These are phyloP conservation scores for Alternaria panax DNA, from an alignment of 2,329 filamentous ascomycete species.

Conservation along the genomic window DNA sequence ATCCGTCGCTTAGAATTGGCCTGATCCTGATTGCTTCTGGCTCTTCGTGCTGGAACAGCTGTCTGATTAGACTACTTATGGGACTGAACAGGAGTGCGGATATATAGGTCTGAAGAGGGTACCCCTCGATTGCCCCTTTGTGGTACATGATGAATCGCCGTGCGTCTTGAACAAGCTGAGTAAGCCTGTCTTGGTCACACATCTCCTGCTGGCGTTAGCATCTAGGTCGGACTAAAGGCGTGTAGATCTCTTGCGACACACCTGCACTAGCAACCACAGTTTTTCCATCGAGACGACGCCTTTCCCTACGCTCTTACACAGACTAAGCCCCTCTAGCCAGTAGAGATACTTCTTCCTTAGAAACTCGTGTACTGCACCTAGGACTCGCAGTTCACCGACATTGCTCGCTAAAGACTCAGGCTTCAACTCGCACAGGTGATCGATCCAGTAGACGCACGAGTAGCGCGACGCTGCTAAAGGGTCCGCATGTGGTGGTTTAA, in stretches of 20 bases:
- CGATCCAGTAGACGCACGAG: neutral
- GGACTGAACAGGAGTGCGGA: slow-evolving; percentile 4
- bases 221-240: no score
- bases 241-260: no score
- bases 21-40: neutral
- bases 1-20: neutral
- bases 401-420: no score
- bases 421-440: no score
- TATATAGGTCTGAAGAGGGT: slow-evolving; percentile 13
- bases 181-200: no score
- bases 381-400: neutral
- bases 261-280: no score
- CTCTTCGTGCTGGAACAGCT: neutral
- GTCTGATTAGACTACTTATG: neutral
- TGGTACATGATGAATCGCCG: slow-evolving; percentile 26
- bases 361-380: rapidly evolving
- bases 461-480: neutral
- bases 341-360: no score
- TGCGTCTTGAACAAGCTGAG: slow-evolving; percentile 9
- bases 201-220: no score
- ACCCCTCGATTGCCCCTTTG: slow-evolving; percentile 21
- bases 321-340: no score
- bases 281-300: no score
- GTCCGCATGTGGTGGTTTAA: rapidly evolving
- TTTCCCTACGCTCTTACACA: no score